Conservation (phyloP, 2,329 filamentous ascomycete species). For the Monilinia fructicola region DNA sequence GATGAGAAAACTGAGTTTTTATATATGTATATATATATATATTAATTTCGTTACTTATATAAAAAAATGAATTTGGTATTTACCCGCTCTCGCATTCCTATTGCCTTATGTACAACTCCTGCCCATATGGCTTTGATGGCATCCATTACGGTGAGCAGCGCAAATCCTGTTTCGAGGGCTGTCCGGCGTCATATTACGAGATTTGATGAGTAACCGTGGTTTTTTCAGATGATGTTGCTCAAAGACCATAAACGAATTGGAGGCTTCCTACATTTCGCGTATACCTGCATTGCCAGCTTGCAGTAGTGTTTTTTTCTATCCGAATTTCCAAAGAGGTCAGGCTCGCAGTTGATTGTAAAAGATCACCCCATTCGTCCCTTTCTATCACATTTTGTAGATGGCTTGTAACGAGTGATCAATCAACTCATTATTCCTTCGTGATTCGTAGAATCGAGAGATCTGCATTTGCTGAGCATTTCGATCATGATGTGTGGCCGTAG, state of each 20-base stretch:
- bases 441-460: constrained; percentile 10
- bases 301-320: constrained; percentile 21
- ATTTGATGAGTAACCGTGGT: background rate
- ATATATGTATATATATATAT: background rate
- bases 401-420: constrained; percentile 12
- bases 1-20: background rate
- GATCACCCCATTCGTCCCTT: constrained; percentile 19
- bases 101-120: background rate
- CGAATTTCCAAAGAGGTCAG: constrained; percentile 20
- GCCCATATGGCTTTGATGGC: background rate
- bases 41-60: background rate
- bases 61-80: constrained; percentile 2
- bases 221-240: constrained; percentile 8
- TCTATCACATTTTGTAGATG: constrained; percentile 20
- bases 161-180: background rate
- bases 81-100: background rate
- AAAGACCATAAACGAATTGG: constrained; percentile 14
- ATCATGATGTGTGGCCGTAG: background rate
- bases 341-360: constrained; percentile 18
- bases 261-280: constrained; percentile 24
- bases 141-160: background rate
- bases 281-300: constrained; percentile 24
- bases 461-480: background rate
- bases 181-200: constrained; percentile 6
- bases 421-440: background rate